Base-by-base conservation (phyloP, 352 stramenopile species). In the Phytophthora colocasiae region DNA sequence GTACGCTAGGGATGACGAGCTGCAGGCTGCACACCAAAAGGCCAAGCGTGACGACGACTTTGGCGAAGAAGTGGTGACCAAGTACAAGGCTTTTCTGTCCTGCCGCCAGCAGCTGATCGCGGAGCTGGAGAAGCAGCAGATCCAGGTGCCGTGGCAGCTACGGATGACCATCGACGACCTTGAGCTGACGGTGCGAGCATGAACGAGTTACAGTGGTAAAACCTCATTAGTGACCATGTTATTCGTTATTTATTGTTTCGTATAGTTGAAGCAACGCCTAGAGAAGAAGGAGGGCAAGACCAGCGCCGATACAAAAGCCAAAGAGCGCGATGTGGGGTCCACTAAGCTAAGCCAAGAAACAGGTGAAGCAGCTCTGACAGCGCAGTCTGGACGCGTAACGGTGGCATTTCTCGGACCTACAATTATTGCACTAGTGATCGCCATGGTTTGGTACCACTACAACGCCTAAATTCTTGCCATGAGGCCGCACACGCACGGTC, bases 101-200 rank as follows among this genome's bases (percentile, higher is more conserved):
- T 77, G 76, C 29, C 83, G 83, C 27, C 61, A 88, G 32, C 58
- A 75, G 47, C 52, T 90, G n/a, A 76, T 92, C 50, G 55, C 38
- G 5, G 70, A 77, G 65, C 59, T 92, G 26, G 57, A 90, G 52
- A 63, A 61, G 27, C 63, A 76, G 43, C 29, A 77, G 10, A 69
- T 85, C 31, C 47, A 58, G 29, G 81, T 92, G 22, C 81, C 83
- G 4, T 92, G 81, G 83, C 81, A 92, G 46, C 57, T 92, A 57
- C 78, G 78, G 26, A 79, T 90, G 80, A 88, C 84, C 48, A 90
- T 93, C 58, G 83, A 93, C 58, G 87, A 93, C 51, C 72, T 95
- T 9, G 87, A 95, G 51, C 74, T 92, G 38, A 93, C 87, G 73
- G 87, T 95, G 44, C 27, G 81, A 31, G 1, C 38, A 43, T 43